These are phyloP conservation scores for Raffaelea ambrosiae DNA, from an alignment of 2,329 filamentous ascomycete species.

Conservation along the genomic window DNA sequence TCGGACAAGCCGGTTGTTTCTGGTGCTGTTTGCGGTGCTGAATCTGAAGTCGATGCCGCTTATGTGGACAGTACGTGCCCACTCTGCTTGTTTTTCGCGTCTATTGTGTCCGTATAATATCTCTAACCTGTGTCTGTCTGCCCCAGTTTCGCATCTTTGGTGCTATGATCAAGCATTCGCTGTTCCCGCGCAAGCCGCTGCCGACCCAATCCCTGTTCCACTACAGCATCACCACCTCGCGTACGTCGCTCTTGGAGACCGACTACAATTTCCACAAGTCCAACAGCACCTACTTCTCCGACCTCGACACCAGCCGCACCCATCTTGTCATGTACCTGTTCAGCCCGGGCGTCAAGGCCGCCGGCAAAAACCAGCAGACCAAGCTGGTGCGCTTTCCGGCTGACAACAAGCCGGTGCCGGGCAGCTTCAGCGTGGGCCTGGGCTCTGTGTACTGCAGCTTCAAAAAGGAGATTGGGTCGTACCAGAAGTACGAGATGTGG, in stretches of 20 bases:
- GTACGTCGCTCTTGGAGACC: constrained; percentile 24
- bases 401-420: constrained; percentile 36
- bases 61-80: constrained; percentile 67
- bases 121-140: no score
- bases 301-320: constrained; percentile 75
- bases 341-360: constrained; percentile 45
- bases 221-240: constrained; percentile 21
- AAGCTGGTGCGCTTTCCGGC: constrained; percentile 38
- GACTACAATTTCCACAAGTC: constrained; percentile 32
- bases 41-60: constrained; percentile 71
- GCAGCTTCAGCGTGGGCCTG: constrained; percentile 54
- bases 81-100: neutral
- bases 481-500: constrained; percentile 65
- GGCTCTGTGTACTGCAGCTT: constrained; percentile 69
- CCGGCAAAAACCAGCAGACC: constrained; percentile 39
- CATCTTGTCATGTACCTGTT: constrained; percentile 67
- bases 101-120: no score
- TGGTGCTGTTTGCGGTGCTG: constrained; percentile 46
- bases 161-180: constrained; percentile 23
- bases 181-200: constrained; percentile 16
- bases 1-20: constrained; percentile 40
- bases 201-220: constrained; percentile 25
- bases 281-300: constrained; percentile 69
- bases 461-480: constrained; percentile 63
- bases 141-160: constrained; percentile 28